phyloP scores from a whole-genome alignment of 2,329 filamentous ascomycete genomes.

The Fusarium protoensiforme region DNA sequence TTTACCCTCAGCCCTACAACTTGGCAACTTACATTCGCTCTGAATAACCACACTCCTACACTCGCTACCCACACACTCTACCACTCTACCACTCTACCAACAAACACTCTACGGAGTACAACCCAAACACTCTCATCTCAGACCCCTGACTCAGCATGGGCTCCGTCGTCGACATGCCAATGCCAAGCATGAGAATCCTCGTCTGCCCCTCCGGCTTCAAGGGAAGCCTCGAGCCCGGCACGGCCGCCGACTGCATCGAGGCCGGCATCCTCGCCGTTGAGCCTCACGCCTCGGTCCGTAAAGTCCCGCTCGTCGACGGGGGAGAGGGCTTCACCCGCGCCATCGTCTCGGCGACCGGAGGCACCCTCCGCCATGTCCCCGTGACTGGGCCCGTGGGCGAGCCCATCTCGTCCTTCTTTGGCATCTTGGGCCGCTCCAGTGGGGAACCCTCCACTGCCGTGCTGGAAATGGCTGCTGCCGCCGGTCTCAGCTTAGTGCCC shows the following conservation, averaged over 20 bases:
- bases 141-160: slow-evolving; percentile 1
- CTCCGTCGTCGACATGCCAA: not conserved
- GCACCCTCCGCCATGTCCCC: slow-evolving; percentile 48
- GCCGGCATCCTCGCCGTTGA: slow-evolving; percentile 57
- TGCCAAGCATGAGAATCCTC: slow-evolving; percentile 49
- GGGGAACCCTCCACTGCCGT: slow-evolving; percentile 53
- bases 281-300: slow-evolving; percentile 55
- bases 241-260: slow-evolving; percentile 63
- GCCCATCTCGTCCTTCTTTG: slow-evolving; percentile 57
- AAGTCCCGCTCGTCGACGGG: slow-evolving; percentile 63
- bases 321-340: slow-evolving; percentile 63
- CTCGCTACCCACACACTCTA: not conserved
- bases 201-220: slow-evolving; percentile 66
- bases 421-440: slow-evolving; percentile 50
- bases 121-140: not conserved
- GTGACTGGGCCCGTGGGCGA: slow-evolving; percentile 58
- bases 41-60: not conserved
- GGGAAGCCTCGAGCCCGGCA: slow-evolving; percentile 60
- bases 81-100: not conserved
- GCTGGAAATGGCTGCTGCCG: slow-evolving; percentile 64
- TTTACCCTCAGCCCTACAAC: not conserved
- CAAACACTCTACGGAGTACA: not conserved
- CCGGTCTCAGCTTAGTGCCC: slow-evolving; percentile 62
- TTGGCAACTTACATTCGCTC: slow-evolving; percentile 13
- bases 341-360: slow-evolving; percentile 56